Conservation (phyloP, 345 rosid species). For the Citrus hindsii region DNA sequence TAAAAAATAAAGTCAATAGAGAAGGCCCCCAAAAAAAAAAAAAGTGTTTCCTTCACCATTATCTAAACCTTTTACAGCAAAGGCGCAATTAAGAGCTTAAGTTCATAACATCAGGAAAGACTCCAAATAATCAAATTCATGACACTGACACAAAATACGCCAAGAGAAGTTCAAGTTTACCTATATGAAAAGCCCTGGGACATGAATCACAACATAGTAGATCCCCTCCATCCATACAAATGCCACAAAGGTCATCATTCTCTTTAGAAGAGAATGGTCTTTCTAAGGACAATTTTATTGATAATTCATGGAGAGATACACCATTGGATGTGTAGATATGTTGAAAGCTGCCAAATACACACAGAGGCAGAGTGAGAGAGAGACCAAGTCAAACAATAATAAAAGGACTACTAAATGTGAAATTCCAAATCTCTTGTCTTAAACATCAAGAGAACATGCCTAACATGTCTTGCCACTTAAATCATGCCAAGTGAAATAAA, state of each 20-base stretch:
- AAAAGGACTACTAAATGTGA: neutral
- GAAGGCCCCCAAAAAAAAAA: neutral
- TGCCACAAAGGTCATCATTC: conserved; percentile 83
- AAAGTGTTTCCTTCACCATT: neutral
- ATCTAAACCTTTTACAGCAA: neutral
- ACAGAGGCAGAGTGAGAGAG: neutral
- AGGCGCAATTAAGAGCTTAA: neutral
- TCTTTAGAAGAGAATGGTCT: conserved; percentile 51
- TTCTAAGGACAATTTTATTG: conserved; percentile 56
- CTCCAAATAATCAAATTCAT: neutral
- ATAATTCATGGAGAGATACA: conserved; percentile 92
- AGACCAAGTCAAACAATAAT: neutral
- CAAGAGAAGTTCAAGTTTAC: conserved; percentile 30
- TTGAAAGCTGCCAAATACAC: conserved; percentile 54
- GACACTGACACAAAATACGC: conserved; percentile 5
- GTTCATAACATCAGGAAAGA: neutral
- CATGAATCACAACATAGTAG: conserved; percentile 94
- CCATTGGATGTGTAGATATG: conserved; percentile 97
- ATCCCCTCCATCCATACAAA: conserved; percentile 83
- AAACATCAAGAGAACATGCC: neutral
- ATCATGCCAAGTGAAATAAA: neutral
- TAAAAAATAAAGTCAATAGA: neutral
- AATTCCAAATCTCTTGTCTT: neutral
- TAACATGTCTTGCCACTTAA: neutral
- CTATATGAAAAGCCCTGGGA: conserved; percentile 92